These are phyloP conservation scores for Antrodiella citrinella DNA, from an alignment of 768 basidiomycete genomes.

Conservation along the genomic window DNA sequence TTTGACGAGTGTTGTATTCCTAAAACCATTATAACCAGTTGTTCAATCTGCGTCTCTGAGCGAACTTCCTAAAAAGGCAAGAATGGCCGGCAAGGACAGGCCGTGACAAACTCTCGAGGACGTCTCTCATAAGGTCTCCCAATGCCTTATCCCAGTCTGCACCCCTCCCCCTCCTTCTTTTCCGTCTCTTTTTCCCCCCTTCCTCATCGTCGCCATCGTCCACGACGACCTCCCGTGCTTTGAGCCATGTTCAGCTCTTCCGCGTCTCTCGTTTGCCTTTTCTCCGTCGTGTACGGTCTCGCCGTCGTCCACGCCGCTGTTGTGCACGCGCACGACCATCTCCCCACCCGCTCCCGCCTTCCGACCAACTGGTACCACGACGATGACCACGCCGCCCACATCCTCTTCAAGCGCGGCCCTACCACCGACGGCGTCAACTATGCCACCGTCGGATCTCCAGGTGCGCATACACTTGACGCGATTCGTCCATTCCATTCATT, in stretches of 20 bases:
- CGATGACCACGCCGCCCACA: slow-evolving; percentile 48
- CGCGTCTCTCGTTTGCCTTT: slow-evolving; percentile 17
- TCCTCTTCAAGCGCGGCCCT: slow-evolving; percentile 48
- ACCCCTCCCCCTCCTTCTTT: slow-evolving; percentile 35
- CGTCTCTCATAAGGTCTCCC: neutral
- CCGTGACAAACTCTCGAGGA: neutral
- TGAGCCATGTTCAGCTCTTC: slow-evolving; percentile 1
- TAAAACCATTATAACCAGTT: neutral
- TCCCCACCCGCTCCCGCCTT: slow-evolving; percentile 12
- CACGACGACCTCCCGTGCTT: slow-evolving; percentile 9
- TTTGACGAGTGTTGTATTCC: neutral
- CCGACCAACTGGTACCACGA: slow-evolving; percentile 52
- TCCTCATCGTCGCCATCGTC: too few relatives aligned
- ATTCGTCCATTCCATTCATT: neutral
- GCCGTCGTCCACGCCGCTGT: slow-evolving; percentile 11
- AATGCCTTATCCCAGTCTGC: neutral
- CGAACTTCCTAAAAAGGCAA: neutral
- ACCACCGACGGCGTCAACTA: slow-evolving; percentile 40
- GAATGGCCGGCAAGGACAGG: neutral
- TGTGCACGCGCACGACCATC: slow-evolving; percentile 16
- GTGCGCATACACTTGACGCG: slow-evolving; percentile 27
- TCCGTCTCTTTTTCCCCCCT: slow-evolving; percentile 15
- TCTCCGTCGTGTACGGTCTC: slow-evolving; percentile 17
- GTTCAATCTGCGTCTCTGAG: too few relatives aligned
- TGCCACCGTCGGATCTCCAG: slow-evolving; percentile 48